Evolutionary conservation across 2,329 filamentous ascomycete genomes (phyloP).

Genomic region (Chaetothyriales sp.): DNA sequence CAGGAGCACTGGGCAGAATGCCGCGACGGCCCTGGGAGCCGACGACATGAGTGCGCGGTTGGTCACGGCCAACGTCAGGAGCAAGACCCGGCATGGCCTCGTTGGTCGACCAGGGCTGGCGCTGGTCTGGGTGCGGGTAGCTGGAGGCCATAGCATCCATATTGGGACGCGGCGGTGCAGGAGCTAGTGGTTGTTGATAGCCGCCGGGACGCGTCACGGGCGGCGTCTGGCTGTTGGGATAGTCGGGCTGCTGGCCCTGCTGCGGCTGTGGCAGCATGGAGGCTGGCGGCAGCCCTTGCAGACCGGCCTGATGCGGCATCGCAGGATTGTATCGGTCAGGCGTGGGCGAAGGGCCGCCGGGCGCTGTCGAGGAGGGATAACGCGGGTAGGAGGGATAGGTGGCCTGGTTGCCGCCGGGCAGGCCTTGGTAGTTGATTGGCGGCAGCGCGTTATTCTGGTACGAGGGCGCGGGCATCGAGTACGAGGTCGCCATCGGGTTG

Average conservation of each 20-base stretch:
- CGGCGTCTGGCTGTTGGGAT: neutral
- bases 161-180: slow-evolving; percentile 44
- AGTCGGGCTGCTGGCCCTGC: slow-evolving; percentile 21
- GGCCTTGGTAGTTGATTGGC: slow-evolving; percentile 31
- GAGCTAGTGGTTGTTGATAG: slow-evolving; percentile 62
- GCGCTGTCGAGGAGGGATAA: slow-evolving; percentile 27
- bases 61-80: slow-evolving; percentile 28
- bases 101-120: slow-evolving; percentile 23
- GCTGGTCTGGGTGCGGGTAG: slow-evolving; percentile 39
- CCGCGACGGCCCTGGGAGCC: slow-evolving; percentile 86
- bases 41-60: slow-evolving; percentile 62
- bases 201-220: neutral
- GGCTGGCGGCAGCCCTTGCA: slow-evolving; percentile 28
- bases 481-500: slow-evolving; percentile 23
- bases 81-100: slow-evolving; percentile 27
- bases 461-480: slow-evolving; percentile 32
- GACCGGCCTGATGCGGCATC: slow-evolving; percentile 28
- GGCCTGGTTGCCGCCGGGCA: slow-evolving; percentile 24
- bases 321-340: slow-evolving; percentile 15
- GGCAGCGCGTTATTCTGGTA: slow-evolving; percentile 33
- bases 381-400: slow-evolving; percentile 15
- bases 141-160: slow-evolving; percentile 55
- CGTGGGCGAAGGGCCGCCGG: slow-evolving; percentile 13
- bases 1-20: slow-evolving; percentile 79
- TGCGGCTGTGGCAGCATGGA: slow-evolving; percentile 28